These are phyloP conservation scores for Colletotrichum simmondsii DNA, from an alignment of 2,329 filamentous ascomycete genomes.

Conservation along the genomic window DNA sequence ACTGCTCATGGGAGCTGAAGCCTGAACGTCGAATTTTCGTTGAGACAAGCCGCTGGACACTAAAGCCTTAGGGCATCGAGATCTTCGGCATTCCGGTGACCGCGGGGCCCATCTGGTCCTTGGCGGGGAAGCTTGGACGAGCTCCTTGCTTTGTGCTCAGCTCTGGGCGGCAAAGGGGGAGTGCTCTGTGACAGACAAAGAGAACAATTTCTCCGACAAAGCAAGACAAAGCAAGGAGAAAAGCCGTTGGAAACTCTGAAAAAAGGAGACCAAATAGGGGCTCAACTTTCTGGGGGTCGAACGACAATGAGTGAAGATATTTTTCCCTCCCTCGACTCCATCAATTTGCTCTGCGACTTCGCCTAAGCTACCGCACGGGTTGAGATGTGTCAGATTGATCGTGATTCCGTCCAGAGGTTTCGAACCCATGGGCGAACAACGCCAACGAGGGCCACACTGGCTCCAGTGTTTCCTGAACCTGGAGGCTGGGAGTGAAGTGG, in stretches of 20 bases:
- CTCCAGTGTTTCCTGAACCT: constrained; percentile 14
- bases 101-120: not conserved
- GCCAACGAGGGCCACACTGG: not conserved
- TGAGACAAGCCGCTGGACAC: not conserved
- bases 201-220: not conserved
- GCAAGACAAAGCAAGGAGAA: not conserved
- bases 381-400: constrained; percentile 26
- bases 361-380: constrained; percentile 19
- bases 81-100: not conserved
- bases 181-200: not conserved
- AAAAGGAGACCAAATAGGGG: not conserved
- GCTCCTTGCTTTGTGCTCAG: not conserved
- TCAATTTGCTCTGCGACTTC: constrained; percentile 32
- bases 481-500: constrained; percentile 8
- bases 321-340: not conserved
- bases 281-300: not conserved
- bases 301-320: not conserved
- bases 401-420: constrained; percentile 3
- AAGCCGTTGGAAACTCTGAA: not conserved
- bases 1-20: too few species aligned
- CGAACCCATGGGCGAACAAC: constrained; percentile 9
- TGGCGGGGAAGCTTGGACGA: constrained; percentile 3
- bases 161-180: not conserved
- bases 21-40: not conserved
- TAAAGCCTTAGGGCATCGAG: not conserved